These are phyloP conservation scores for Phialemoniopsis sp. DNA, from an alignment of 2,329 filamentous ascomycete species.

Conservation along the genomic window DNA sequence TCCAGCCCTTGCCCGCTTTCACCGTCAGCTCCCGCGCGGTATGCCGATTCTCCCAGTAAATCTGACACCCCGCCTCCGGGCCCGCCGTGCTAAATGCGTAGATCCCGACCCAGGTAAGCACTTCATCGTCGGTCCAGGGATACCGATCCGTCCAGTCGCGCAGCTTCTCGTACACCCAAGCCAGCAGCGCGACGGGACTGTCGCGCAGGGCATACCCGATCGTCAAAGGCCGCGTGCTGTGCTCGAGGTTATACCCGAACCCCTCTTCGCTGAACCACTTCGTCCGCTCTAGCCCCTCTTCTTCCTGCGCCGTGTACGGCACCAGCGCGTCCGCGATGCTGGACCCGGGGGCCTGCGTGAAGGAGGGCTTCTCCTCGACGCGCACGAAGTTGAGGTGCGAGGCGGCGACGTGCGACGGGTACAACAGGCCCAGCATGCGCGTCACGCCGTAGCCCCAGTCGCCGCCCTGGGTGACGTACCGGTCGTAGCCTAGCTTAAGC, in stretches of 20 bases:
- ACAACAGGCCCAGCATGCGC: slow-evolving; percentile 54
- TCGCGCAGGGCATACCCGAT: slow-evolving; percentile 66
- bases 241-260: slow-evolving; percentile 53
- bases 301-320: slow-evolving; percentile 48
- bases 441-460: slow-evolving; percentile 69
- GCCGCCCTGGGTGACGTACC: slow-evolving; percentile 61
- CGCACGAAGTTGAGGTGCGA: slow-evolving; percentile 56
- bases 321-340: slow-evolving; percentile 50
- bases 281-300: slow-evolving; percentile 42
- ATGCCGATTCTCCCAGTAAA: slow-evolving; percentile 67
- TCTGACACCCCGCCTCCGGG: slow-evolving; percentile 60
- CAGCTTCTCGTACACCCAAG: slow-evolving; percentile 81
- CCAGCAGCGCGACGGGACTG: slow-evolving; percentile 64
- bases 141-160: slow-evolving; percentile 73
- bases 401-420: slow-evolving; percentile 52
- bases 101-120: slow-evolving; percentile 69
- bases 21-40: slow-evolving; percentile 5
- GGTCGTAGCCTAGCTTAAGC: slow-evolving; percentile 59
- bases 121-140: slow-evolving; percentile 71
- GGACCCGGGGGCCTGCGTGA: slow-evolving; percentile 48
- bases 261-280: slow-evolving; percentile 53
- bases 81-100: slow-evolving; percentile 70
- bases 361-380: slow-evolving; percentile 38
- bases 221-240: slow-evolving; percentile 69
- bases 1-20: too few relatives aligned